Percentiles rank a stretch among this genome's conserved stretches.
Evolutionary conservation across 768 basidiomycete genomes (phyloP).

Genomic region (Rhizopogon roseolus): DNA sequence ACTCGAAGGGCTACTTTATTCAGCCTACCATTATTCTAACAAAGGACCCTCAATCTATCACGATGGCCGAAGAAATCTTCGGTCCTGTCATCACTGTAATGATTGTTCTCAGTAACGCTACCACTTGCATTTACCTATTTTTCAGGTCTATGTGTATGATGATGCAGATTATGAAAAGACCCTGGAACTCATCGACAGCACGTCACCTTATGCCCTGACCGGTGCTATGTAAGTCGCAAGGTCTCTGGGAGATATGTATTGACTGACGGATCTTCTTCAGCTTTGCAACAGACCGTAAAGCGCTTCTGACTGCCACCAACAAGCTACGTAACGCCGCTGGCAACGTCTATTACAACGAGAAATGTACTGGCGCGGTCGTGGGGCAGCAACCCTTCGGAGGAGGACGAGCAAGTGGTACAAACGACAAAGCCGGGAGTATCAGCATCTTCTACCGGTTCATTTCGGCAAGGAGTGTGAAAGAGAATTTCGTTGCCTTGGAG

Average conservation of each 20-base stretch:
- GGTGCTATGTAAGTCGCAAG: slow-evolving; percentile 72
- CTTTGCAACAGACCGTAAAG: slow-evolving; percentile 79
- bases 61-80: slow-evolving; percentile 95
- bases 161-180: slow-evolving; percentile 86
- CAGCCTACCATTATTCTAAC: slow-evolving; percentile 93
- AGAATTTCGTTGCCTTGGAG: slow-evolving; percentile 85
- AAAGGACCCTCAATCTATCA: slow-evolving; percentile 83
- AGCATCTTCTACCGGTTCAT: slow-evolving; percentile 77
- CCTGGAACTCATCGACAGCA: slow-evolving; percentile 79
- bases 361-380: slow-evolving; percentile 96
- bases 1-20: slow-evolving; percentile 89
- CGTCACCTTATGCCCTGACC: slow-evolving; percentile 89
- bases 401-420: slow-evolving; percentile 88
- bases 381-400: slow-evolving; percentile 99
- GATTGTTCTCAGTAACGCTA: slow-evolving; percentile 10
- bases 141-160: slow-evolving; percentile 80
- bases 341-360: slow-evolving; percentile 97
- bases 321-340: slow-evolving; percentile 88
- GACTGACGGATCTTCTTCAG: slow-evolving; percentile 32
- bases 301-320: slow-evolving; percentile 75
- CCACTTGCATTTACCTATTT: neutral
- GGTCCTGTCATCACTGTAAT: slow-evolving; percentile 88
- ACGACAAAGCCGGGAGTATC: slow-evolving; percentile 94
- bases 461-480: slow-evolving; percentile 91
- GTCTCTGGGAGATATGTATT: slow-evolving; percentile 7